Base-by-base conservation (phyloP, 2,329 filamentous ascomycete genomes). In the Penicillium polonicum region DNA sequence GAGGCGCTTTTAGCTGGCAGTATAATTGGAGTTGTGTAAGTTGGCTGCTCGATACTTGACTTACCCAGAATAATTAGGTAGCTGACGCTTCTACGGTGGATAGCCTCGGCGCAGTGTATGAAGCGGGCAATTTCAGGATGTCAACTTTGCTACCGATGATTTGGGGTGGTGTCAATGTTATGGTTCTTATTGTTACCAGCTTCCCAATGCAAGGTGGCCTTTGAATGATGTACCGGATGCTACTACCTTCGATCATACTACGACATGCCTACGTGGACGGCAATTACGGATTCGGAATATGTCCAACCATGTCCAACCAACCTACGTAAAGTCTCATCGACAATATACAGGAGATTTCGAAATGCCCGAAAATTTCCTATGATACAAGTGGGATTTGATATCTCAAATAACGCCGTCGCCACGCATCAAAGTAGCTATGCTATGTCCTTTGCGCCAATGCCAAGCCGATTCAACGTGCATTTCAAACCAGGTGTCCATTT, bases 181-280 rank as follows among this genome's bases (percentile, higher is more conserved):
- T 96, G 46, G 83, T 95, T 31, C 79, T 97, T 45, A 86, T 96
- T 49, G 80, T 96, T 61, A 94, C 91, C 5, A 94, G 91, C 4
- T 96, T 96, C 73, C 90, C 91, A n/a, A 92, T 96, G 51, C 91
- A 95, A 71, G 91, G 92, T 48, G 92, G 90, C 39, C 81, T 96
- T 60, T 96, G 75, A 85, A 42, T n/a, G 13, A 5, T 13, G 5
- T 8, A 4, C 5, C 6, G 33, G 25, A 27, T 13, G 4, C 12
- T 45, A 10, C 17, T 41, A 15, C n/a, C 23, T 23, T 23, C 33
- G 25, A n/a, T 12, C 19, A 33, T 41, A 41, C 31, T 53, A 36
- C 12, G 2, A 9, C 17, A 31, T 15, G 4, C 17, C 15, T 43
- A 21, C 25, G 8, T 35, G 23, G 17, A 19, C 17, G n/a, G 9